These are phyloP conservation scores for Cercospora sp. DNA, from an alignment of 2,329 filamentous ascomycete genomes.

Conservation along the genomic window DNA sequence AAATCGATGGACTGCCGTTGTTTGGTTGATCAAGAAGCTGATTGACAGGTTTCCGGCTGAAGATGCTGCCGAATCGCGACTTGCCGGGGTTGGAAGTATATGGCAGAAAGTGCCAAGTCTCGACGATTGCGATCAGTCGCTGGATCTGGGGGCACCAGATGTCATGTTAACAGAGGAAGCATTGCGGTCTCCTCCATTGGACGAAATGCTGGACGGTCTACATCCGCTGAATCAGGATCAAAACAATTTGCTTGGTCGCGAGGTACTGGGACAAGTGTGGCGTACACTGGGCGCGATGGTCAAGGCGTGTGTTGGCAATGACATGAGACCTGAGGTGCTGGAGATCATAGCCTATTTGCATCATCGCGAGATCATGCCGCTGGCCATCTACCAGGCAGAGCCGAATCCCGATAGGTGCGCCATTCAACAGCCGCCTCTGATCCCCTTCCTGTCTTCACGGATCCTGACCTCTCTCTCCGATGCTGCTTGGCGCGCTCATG, in stretches of 20 bases:
- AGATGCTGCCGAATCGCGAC: not conserved
- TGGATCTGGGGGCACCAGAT: constrained; percentile 2
- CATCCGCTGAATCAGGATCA: constrained; percentile 5
- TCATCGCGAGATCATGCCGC: constrained; percentile 50
- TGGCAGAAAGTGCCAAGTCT: constrained; percentile 22
- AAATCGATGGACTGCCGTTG: constrained; percentile 46
- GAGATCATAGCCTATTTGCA: constrained; percentile 53
- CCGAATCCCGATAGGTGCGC: constrained; percentile 40
- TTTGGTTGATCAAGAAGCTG: constrained; percentile 50
- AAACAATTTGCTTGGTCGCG: constrained; percentile 34
- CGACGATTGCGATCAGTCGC: constrained; percentile 18
- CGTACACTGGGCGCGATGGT: constrained; percentile 50
- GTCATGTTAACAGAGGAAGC: not conserved
- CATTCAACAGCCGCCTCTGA: constrained; percentile 50
- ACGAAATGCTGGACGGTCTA: constrained; percentile 29
- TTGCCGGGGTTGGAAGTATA: constrained; percentile 12
- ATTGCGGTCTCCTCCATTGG: constrained; percentile 14
- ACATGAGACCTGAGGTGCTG: constrained; percentile 48
- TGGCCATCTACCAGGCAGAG: constrained; percentile 47
- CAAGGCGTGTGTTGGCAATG: constrained; percentile 34
- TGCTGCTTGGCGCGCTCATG: constrained; percentile 52
- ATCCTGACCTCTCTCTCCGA: constrained; percentile 54
- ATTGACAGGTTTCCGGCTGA: constrained; percentile 37
- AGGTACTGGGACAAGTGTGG: constrained; percentile 50
- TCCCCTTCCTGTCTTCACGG: constrained; percentile 50